phyloP scores from a whole-genome alignment of 2,329 filamentous ascomycete species.

The Stagonosporopsis cucurbitacearum region DNA sequence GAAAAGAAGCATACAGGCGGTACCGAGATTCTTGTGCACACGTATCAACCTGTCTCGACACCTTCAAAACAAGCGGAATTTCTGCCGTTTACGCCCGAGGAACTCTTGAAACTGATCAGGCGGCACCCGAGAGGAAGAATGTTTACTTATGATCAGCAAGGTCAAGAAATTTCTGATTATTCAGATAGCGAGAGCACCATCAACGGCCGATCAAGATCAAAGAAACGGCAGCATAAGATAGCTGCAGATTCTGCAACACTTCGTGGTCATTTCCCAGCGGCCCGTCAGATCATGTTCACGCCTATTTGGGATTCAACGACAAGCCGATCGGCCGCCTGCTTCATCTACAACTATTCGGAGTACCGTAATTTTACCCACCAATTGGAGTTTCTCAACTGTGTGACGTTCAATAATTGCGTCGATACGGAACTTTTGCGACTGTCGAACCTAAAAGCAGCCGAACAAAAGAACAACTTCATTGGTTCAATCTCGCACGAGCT shows the following conservation, averaged over 20 bases:
- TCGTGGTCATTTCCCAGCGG: conserved; percentile 9
- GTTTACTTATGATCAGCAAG: conserved; percentile 17
- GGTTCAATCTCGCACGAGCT: conserved; percentile 59
- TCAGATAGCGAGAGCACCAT: not conserved
- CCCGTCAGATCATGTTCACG: conserved; percentile 23
- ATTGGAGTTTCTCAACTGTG: conserved; percentile 13
- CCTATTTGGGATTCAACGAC: conserved; percentile 35
- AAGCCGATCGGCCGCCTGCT: conserved; percentile 21
- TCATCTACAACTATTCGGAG: conserved; percentile 40
- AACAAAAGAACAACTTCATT: conserved; percentile 59
- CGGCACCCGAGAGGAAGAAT: conserved; percentile 13
- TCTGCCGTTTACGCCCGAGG: conserved; percentile 51
- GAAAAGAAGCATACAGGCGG: conserved; percentile 33
- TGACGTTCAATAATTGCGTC: conserved; percentile 29
- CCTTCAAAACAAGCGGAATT: conserved; percentile 49
- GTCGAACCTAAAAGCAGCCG: conserved; percentile 37
- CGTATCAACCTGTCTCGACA: not conserved
- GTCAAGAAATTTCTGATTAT: conserved; percentile 9
- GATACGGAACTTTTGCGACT: conserved; percentile 52
- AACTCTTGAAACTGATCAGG: conserved; percentile 44
- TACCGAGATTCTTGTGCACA: conserved; percentile 53
- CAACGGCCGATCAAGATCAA: not conserved
- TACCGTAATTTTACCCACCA: conserved; percentile 22
- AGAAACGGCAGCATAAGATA: not conserved
- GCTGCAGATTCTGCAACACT: conserved; percentile 42